Evolutionary conservation across 2,329 filamentous ascomycete species (phyloP).

Genomic region (Colletotrichum lindemuthianum): DNA sequence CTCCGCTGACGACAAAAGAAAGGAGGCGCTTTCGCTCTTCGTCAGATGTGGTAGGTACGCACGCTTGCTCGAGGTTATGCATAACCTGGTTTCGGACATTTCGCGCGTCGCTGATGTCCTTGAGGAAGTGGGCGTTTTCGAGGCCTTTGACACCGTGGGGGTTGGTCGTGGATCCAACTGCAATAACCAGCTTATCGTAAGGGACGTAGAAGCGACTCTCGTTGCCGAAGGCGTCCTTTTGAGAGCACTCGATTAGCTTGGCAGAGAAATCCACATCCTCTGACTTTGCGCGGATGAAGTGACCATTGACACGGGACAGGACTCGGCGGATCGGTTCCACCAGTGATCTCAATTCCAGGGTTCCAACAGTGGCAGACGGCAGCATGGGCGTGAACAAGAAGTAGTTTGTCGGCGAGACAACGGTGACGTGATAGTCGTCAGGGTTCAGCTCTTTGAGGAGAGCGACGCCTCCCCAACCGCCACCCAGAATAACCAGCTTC

Average conservation of each 20-base stretch:
- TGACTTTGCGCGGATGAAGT: constrained; percentile 88
- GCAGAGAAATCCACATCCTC: constrained; percentile 92
- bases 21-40: constrained; percentile 87
- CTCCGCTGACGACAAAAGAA: constrained; percentile 95
- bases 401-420: constrained; percentile 94
- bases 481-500: constrained; percentile 89
- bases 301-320: constrained; percentile 78
- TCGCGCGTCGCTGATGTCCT: constrained; percentile 92
- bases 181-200: constrained; percentile 95
- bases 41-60: constrained; percentile 90
- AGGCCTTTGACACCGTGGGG: constrained; percentile 95
- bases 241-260: constrained; percentile 88
- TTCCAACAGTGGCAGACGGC: constrained; percentile 95
- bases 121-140: constrained; percentile 93
- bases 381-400: constrained; percentile 99
- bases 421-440: constrained; percentile 94
- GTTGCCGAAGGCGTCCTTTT: constrained; percentile 76
- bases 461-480: constrained; percentile 94
- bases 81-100: constrained; percentile 89
- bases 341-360: constrained; percentile 87
- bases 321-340: constrained; percentile 94
- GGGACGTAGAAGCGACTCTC: constrained; percentile 89
- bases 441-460: constrained; percentile 89
- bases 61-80: constrained; percentile 88
- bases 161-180: constrained; percentile 91